phyloP scores from a whole-genome alignment of 306 rosid genomes.

The Comarum palustre region DNA sequence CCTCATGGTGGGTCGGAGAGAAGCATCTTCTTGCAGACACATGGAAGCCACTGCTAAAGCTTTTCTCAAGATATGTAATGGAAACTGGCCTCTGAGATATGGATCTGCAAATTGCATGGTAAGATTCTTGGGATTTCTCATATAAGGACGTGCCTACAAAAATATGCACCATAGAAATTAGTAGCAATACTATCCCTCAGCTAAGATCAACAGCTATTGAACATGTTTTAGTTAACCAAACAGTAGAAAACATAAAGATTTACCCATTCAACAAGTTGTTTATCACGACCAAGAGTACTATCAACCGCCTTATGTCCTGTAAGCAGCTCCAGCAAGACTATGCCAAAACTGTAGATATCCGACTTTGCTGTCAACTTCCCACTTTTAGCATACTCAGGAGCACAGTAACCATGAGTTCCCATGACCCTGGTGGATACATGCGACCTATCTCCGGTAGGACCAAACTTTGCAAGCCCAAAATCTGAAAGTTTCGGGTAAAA shows the following conservation, averaged over 20 bases:
- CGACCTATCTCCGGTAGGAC: slow-evolving; percentile 60
- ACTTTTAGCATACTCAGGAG: slow-evolving; percentile 63
- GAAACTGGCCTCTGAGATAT: slow-evolving; percentile 50
- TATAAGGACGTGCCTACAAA: slow-evolving; percentile 56
- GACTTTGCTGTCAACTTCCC: slow-evolving; percentile 61
- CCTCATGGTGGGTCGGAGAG: slow-evolving; percentile 61
- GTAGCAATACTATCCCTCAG: neutral
- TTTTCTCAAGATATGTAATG: slow-evolving; percentile 37
- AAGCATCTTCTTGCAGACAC: slow-evolving; percentile 71
- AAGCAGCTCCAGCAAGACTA: slow-evolving; percentile 59
- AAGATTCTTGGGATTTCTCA: slow-evolving; percentile 51
- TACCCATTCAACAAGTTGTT: slow-evolving; percentile 56
- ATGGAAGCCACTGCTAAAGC: slow-evolving; percentile 66
- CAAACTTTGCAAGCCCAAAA: slow-evolving; percentile 72
- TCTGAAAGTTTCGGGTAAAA: slow-evolving; percentile 65
- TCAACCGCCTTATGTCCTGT: slow-evolving; percentile 61
- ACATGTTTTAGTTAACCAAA: neutral
- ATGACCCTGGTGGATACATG: slow-evolving; percentile 69
- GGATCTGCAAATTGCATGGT: slow-evolving; percentile 56
- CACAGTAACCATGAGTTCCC: slow-evolving; percentile 81
- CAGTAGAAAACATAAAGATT: neutral
- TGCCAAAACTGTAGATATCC: slow-evolving; percentile 73
- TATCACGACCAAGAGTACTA: slow-evolving; percentile 26
- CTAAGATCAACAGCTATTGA: neutral
- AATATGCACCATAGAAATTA: neutral